phyloP scores from a whole-genome alignment of 1,284 basidiomycete genomes.

The Takashimella koratensis region DNA sequence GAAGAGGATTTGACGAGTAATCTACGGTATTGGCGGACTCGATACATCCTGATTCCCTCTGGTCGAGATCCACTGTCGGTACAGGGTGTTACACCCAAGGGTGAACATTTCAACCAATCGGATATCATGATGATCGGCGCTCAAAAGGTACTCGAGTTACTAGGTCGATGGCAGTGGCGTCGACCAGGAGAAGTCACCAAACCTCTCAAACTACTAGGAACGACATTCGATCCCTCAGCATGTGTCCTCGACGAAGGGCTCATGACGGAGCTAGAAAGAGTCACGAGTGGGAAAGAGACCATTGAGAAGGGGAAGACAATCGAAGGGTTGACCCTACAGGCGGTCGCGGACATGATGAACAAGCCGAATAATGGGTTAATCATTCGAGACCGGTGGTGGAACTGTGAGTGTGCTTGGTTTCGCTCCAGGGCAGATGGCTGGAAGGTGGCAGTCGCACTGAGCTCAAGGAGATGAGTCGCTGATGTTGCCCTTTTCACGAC shows the following conservation, averaged over 20 bases:
- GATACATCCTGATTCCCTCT: slow-evolving; percentile 90
- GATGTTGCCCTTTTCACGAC: too few species aligned
- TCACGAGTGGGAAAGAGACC: slow-evolving; percentile 48
- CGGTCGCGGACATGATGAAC: slow-evolving; percentile 43
- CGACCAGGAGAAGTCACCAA: slow-evolving; percentile 57
- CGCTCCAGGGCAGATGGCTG: too few species aligned
- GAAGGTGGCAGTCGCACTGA: too few species aligned
- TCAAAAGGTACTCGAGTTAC: slow-evolving; percentile 84
- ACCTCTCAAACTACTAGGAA: slow-evolving; percentile 66
- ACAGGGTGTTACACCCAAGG: slow-evolving; percentile 51
- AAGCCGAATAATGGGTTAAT: slow-evolving; percentile 43
- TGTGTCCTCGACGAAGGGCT: slow-evolving; percentile 73
- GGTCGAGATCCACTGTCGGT: slow-evolving; percentile 58
- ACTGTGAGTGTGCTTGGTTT: slow-evolving; percentile 33
- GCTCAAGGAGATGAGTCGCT: too few species aligned
- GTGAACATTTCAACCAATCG: slow-evolving; percentile 74
- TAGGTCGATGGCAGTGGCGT: slow-evolving; percentile 75
- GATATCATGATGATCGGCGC: slow-evolving; percentile 86
- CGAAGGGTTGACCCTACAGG: slow-evolving; percentile 40
- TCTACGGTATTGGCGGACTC: slow-evolving; percentile 86
- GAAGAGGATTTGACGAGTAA: slow-evolving; percentile 75
- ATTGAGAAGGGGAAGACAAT: slow-evolving; percentile 28
- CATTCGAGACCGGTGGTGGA: slow-evolving; percentile 46
- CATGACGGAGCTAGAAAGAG: slow-evolving; percentile 71
- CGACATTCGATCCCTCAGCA: slow-evolving; percentile 72